A percentile compares a stretch with the other conserved stretches of the same genome.
These are phyloP conservation scores for Epichloe sylvatica DNA, from an alignment of 2,329 filamentous ascomycete species.

Conservation along the genomic window DNA sequence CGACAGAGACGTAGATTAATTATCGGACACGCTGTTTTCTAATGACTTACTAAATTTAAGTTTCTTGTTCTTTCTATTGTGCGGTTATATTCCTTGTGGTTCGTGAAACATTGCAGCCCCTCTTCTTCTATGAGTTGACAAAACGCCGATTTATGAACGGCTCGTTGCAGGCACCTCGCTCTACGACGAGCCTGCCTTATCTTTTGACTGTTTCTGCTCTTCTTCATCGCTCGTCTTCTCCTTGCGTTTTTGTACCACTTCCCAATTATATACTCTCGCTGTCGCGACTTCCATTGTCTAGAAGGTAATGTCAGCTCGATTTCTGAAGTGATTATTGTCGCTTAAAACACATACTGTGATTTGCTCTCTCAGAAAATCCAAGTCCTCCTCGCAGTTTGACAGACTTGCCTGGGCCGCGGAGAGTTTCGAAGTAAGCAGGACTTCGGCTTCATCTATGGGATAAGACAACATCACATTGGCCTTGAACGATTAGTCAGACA, in stretches of 20 bases:
- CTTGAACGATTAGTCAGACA: conserved; percentile 24
- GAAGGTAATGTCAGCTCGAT: conserved; percentile 2
- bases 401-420: conserved; percentile 65
- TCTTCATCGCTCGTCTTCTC: conserved; percentile 57
- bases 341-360: conserved; percentile 61
- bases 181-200: conserved; percentile 10
- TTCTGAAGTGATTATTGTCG: neutral
- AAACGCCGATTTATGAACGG: neutral
- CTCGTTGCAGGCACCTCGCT: neutral
- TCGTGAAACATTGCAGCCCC: neutral
- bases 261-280: conserved; percentile 98
- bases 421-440: conserved; percentile 63
- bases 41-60: neutral
- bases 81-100: neutral
- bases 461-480: conserved; percentile 98
- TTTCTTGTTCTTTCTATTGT: neutral
- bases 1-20: neutral
- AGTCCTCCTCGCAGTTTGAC: conserved; percentile 84
- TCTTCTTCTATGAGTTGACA: neutral
- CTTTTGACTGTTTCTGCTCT: conserved; percentile 24
- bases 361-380: conserved; percentile 91
- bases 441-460: conserved; percentile 73
- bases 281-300: conserved; percentile 94
- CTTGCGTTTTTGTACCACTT: conserved; percentile 88
- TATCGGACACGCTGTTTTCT: too few species aligned